Evolutionary conservation across 768 basidiomycete genomes (phyloP), one percentile per base, ranked within the genome.

Genomic region (Sistotremastrum suecicum): DNA sequence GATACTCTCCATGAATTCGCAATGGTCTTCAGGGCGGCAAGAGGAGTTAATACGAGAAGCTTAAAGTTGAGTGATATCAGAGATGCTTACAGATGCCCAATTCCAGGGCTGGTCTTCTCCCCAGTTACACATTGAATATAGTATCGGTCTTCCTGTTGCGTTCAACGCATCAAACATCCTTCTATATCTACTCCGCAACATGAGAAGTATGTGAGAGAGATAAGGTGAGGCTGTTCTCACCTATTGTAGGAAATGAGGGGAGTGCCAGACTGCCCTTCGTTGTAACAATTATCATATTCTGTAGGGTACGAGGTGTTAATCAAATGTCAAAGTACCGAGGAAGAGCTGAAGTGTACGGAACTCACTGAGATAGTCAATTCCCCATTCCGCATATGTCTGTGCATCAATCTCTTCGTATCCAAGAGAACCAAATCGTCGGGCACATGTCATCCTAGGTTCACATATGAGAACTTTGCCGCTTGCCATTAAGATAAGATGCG

Each of bases 231-330:
- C n/a, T n/a, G n/a, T n/a, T n/a, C n/a, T n/a, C n/a, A n/a, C 20
- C 20, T 20, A 2, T 64, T 58, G 44, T 56, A 61, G 1, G 65
- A 65, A 40, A 65, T 56, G 39, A 49, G 46, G 6, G 64, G 61
- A 4, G 60, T 61, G 9, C 65, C 65, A 3, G 62, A 43, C 7
- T 54, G 60, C 7, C 65, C 65, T 48, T 65, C 60, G 51, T 66
- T 67, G 51, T 53, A 63, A 55, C 65, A 66, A 41, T 67, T 67
- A 51, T 67, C 65, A 45, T 67, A 67, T 49, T 67, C 55, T 8
- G 37, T 8, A 37, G 8, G 8, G 37, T 37, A 8, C n/a, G n/a
- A n/a, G n/a, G n/a, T n/a, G n/a, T n/a, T n/a, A n/a, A n/a, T 32
- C 37, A 9, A 9, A 12, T 12, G 37, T 37, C 12, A 9, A 12